These are phyloP conservation scores for Royoungia palumana DNA, from an alignment of 768 basidiomycete genomes.

Conservation along the genomic window DNA sequence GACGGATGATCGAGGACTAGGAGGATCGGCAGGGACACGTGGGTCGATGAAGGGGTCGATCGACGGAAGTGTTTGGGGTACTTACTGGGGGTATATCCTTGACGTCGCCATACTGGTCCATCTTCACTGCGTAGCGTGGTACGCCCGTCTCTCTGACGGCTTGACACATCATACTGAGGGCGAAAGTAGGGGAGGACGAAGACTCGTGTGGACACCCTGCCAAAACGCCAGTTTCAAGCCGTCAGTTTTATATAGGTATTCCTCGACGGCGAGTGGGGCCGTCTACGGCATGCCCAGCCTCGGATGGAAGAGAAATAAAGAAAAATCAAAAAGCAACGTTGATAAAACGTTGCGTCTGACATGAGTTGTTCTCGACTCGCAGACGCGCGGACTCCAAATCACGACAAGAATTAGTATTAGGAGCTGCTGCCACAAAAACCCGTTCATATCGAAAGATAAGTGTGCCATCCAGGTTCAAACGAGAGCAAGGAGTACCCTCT, in stretches of 20 bases:
- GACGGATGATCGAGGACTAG: slow-evolving; percentile 32
- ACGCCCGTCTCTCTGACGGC: slow-evolving; percentile 21
- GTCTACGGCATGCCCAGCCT: slow-evolving; percentile 9
- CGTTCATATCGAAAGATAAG: no score
- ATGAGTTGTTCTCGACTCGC: slow-evolving; percentile 16
- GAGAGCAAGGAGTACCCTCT: no score
- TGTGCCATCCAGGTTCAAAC: no score
- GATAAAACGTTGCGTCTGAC: slow-evolving; percentile 28
- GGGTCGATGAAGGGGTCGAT: slow-evolving; percentile 4
- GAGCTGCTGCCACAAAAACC: no score
- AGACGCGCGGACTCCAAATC: slow-evolving; percentile 8
- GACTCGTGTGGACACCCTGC: not conserved
- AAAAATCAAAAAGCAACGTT: slow-evolving; percentile 24
- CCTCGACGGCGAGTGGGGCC: not conserved
- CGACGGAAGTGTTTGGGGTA: not conserved
- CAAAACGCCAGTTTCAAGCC: slow-evolving; percentile 11
- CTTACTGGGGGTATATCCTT: slow-evolving; percentile 28
- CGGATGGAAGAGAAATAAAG: slow-evolving; percentile 3
- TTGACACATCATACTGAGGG: slow-evolving; percentile 9
- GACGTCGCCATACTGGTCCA: slow-evolving; percentile 28
- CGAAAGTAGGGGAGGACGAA: not conserved
- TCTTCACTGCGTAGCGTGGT: slow-evolving; percentile 23
- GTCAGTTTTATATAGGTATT: not conserved
- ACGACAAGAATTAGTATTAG: not conserved
- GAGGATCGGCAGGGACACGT: not conserved